phyloP scores from a whole-genome alignment of 495 filamentous ascomycete genomes.

The Aspergillus haitiensis region DNA sequence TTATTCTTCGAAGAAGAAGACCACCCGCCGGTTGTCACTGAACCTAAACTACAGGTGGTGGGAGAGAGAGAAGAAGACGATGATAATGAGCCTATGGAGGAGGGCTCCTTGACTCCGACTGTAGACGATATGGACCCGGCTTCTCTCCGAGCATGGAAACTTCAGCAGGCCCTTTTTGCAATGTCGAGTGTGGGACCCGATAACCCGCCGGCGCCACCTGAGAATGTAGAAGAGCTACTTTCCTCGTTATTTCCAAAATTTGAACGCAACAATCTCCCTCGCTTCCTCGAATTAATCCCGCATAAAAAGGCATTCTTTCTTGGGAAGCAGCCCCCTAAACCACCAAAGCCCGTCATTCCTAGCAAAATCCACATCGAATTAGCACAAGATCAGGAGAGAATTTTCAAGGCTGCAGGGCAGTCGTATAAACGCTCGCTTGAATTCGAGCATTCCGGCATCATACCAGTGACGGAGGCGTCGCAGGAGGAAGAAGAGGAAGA shows the following conservation, averaged over 20 bases:
- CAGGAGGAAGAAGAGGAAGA: conserved; percentile 60
- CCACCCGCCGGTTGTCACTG: conserved; percentile 31
- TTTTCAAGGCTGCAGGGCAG: conserved; percentile 67
- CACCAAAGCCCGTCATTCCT: conserved; percentile 76
- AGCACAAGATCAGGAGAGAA: conserved; percentile 73
- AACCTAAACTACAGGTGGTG: conserved; percentile 34
- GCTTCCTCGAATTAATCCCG: conserved; percentile 73
- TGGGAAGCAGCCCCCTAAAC: conserved; percentile 67
- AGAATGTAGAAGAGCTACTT: conserved; percentile 67
- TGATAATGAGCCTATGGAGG: conserved; percentile 32
- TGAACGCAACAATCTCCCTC: conserved; percentile 60
- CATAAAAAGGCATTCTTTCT: conserved; percentile 69
- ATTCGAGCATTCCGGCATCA: conserved; percentile 55
- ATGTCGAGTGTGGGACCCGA: conserved; percentile 47
- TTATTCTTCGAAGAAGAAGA: conserved; percentile 42
- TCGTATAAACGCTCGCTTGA: conserved; percentile 56
- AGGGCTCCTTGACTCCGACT: conserved; percentile 27
- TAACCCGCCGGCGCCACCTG: conserved; percentile 55
- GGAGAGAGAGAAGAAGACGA: conserved; percentile 26
- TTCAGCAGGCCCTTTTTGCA: conserved; percentile 53
- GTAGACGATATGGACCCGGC: conserved; percentile 49
- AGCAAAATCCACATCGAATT: conserved; percentile 87
- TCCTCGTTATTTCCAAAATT: conserved; percentile 70
- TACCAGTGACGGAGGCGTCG: conserved; percentile 54
- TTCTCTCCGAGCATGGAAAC: conserved; percentile 48